phyloP scores from a whole-genome alignment of 805 yeast genomes.

The Barnettozyma vustinii region DNA sequence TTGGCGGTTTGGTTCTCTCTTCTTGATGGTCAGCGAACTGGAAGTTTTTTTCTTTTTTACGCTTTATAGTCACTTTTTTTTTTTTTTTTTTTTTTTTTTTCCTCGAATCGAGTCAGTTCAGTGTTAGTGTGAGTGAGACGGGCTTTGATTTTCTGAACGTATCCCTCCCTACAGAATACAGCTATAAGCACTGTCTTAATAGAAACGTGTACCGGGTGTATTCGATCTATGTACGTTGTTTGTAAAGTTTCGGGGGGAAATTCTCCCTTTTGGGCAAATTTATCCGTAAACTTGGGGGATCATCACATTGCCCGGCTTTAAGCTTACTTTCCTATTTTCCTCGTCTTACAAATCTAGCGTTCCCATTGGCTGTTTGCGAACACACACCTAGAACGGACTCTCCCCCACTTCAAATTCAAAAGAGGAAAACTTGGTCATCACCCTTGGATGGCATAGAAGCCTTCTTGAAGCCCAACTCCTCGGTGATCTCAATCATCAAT shows the following conservation, averaged over 20 bases:
- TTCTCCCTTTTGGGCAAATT: neutral
- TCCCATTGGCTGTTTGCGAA: neutral
- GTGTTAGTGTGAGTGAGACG: neutral
- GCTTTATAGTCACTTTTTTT: neutral
- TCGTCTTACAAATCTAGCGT: neutral
- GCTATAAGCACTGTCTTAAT: too few relatives aligned
- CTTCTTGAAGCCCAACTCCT: constrained; percentile 54
- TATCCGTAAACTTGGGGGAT: too few relatives aligned
- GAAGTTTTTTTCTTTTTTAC: neutral
- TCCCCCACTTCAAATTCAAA: constrained; percentile 26
- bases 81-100: too few relatives aligned
- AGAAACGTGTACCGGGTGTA: too few relatives aligned
- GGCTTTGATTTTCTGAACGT: neutral
- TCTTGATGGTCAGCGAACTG: neutral
- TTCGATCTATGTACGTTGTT: neutral
- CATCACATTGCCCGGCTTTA: too few relatives aligned
- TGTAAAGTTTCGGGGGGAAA: neutral
- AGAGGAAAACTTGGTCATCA: constrained; percentile 55
- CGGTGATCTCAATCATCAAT: constrained; percentile 42
- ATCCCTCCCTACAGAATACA: too few relatives aligned
- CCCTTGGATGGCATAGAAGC: constrained; percentile 41
- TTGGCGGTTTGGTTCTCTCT: neutral
- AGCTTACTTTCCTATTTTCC: neutral
- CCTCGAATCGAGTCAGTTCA: neutral
- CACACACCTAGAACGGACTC: neutral